Evolutionary conservation across 2,329 filamentous ascomycete species (phyloP).

Genomic region (Apiospora koreana): DNA sequence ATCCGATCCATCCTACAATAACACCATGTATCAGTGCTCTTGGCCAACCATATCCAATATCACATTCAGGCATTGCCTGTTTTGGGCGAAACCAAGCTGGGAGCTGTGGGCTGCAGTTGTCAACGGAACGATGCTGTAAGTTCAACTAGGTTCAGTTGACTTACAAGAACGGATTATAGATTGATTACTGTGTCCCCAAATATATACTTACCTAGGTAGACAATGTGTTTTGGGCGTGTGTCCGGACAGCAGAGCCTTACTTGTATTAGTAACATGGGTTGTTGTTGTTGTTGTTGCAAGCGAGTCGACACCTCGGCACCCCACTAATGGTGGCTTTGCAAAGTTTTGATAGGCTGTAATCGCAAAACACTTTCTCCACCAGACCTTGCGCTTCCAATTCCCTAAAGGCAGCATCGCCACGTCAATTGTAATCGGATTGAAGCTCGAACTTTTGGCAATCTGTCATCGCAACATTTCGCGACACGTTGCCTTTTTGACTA

Average conservation of each 20-base stretch:
- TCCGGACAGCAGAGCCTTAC: neutral
- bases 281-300: neutral
- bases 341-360: neutral
- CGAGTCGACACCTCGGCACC: neutral
- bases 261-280: neutral
- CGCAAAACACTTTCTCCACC: neutral
- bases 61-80: too few species aligned
- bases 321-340: neutral
- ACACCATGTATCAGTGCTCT: too few species aligned
- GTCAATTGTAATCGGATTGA: neutral
- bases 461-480: constrained; percentile 8
- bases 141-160: too few species aligned
- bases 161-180: too few species aligned
- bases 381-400: neutral
- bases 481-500: constrained; percentile 14
- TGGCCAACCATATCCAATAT: too few species aligned
- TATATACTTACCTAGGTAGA: too few species aligned
- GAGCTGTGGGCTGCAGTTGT: too few species aligned
- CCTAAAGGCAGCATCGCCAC: neutral
- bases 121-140: too few species aligned
- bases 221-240: neutral
- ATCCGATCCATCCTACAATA: too few species aligned
- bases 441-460: neutral
- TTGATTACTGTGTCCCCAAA: too few species aligned
- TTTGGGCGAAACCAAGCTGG: too few species aligned